Evolutionary conservation across 2,329 filamentous ascomycete genomes (phyloP).

Genomic region (Aotearoamyces nothofagi): DNA sequence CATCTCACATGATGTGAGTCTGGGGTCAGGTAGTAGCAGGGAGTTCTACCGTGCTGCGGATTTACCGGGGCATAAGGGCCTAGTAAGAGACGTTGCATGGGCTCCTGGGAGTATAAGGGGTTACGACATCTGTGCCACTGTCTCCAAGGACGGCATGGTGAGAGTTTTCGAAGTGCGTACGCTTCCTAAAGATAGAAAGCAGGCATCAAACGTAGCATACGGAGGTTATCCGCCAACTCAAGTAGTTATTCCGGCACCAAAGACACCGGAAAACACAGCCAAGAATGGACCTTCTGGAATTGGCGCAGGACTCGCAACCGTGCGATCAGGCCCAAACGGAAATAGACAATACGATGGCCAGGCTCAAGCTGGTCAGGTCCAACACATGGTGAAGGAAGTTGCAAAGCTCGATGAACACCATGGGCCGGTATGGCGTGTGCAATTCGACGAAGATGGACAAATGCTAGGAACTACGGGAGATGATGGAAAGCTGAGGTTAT

Average conservation of each 20-base stretch:
- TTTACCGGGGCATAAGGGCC: slow-evolving; percentile 54
- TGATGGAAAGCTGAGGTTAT: slow-evolving; percentile 51
- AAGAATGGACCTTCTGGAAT: slow-evolving; percentile 32
- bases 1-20: slow-evolving; percentile 29
- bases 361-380: slow-evolving; percentile 48
- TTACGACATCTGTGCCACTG: slow-evolving; percentile 81
- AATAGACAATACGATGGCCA: slow-evolving; percentile 28
- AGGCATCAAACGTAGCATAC: slow-evolving; percentile 18
- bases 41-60: slow-evolving; percentile 78
- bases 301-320: slow-evolving; percentile 32
- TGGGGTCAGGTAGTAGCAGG: slow-evolving; percentile 43
- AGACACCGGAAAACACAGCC: slow-evolving; percentile 10
- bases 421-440: slow-evolving; percentile 61
- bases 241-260: slow-evolving; percentile 12
- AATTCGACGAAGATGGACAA: slow-evolving; percentile 56
- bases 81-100: slow-evolving; percentile 86
- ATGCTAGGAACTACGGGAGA: slow-evolving; percentile 64
- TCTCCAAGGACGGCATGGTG: slow-evolving; percentile 81
- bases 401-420: slow-evolving; percentile 52
- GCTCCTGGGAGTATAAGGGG: slow-evolving; percentile 81
- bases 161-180: slow-evolving; percentile 75
- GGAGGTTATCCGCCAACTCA: slow-evolving; percentile 12
- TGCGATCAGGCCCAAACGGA: slow-evolving; percentile 21
- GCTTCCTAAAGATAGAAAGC: slow-evolving; percentile 31
- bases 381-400: slow-evolving; percentile 46